Evolutionary conservation across 257 asterid species (phyloP), one percentile per base, ranked within the genome.

Genomic region (Lantana camara): DNA sequence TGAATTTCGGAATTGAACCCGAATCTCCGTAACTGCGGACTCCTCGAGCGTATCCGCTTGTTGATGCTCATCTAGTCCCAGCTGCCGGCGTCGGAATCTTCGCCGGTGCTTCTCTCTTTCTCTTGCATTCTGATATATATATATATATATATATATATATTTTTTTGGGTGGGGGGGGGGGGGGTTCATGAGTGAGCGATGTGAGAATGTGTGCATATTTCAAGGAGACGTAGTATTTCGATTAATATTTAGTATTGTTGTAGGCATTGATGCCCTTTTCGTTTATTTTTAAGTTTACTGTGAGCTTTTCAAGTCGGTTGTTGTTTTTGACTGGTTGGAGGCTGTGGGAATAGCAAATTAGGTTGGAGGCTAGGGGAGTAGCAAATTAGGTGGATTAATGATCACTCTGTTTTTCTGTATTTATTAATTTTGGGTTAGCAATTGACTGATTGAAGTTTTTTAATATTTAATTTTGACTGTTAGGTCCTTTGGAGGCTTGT

Each of bases 61-160:
- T 71, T 76, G 81, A 66, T 76, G 74, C 72, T 76, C 74, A 63
- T 66, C 71, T 75, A 55, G 65, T 38, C 54, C 60, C 45, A 16
- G 51, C 57, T 16, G 15, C 61, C 56, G 9, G 50, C 73, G 60
- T 56, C 24, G 23, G 41, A 60, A 54, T 52, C 42, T 21, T 54
- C 24, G 78, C 73, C 60, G 35, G 60, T 40, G 63, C 52, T 15
- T 45, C 24, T 48, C 15, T 2, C 40, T 44, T 4, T 44, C 9
- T n/a, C 9, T 5, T 4, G 5, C 16, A 5, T 12, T 14, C 4
- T 44, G 16, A 2, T 20, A 16, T 29, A 2, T 35, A 66, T 66
- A 11, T 35, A 15, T 30, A 68, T 55, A 75, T 23, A 42, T 30
- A 30, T 30, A 7, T 30, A 7, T 30, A 30, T 30, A 30, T 30